Evolutionary conservation across 352 stramenopile species (phyloP).

Genomic region (Pseudoperonospora humuli): DNA sequence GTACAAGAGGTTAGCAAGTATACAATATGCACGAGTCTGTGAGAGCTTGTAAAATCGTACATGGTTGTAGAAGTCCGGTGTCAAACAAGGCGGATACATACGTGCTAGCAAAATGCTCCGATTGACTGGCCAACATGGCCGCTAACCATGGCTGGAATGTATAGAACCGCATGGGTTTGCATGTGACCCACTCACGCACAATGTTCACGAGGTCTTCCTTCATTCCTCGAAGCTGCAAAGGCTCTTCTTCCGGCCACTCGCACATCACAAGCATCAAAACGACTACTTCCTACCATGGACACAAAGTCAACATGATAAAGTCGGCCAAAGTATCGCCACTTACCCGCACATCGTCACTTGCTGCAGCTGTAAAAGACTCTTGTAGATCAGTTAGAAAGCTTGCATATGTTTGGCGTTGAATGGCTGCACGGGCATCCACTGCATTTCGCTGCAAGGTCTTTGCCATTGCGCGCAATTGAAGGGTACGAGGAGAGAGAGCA

Average conservation of each 20-base stretch:
- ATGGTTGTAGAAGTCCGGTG: constrained; percentile 31
- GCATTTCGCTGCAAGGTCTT: constrained; percentile 36
- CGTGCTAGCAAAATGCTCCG: constrained; percentile 3
- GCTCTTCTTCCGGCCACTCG: constrained; percentile 23
- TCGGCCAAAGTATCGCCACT: background rate
- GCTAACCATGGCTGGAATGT: constrained; percentile 27
- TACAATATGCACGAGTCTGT: background rate
- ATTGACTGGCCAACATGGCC: constrained; percentile 22
- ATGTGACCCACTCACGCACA: constrained; percentile 15
- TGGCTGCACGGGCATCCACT: constrained; percentile 22
- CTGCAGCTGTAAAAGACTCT: constrained; percentile 11
- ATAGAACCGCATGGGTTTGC: constrained; percentile 23
- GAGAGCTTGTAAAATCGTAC: constrained; percentile 14
- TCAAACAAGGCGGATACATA: constrained; percentile 30
- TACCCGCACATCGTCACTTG: constrained; percentile 24
- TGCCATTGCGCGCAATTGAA: constrained; percentile 29
- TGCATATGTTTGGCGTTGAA: constrained; percentile 16
- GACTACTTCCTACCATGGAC: constrained; percentile 25
- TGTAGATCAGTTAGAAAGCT: constrained; percentile 22
- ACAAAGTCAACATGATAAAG: background rate
- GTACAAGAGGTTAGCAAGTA: background rate
- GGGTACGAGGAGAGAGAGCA: constrained; percentile 26
- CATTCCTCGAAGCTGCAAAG: constrained; percentile 20
- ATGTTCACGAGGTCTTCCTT: constrained; percentile 23
- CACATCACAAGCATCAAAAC: constrained; percentile 31